These are phyloP conservation scores for Setomelanomma holmii DNA, from an alignment of 2,329 filamentous ascomycete species.

Conservation along the genomic window DNA sequence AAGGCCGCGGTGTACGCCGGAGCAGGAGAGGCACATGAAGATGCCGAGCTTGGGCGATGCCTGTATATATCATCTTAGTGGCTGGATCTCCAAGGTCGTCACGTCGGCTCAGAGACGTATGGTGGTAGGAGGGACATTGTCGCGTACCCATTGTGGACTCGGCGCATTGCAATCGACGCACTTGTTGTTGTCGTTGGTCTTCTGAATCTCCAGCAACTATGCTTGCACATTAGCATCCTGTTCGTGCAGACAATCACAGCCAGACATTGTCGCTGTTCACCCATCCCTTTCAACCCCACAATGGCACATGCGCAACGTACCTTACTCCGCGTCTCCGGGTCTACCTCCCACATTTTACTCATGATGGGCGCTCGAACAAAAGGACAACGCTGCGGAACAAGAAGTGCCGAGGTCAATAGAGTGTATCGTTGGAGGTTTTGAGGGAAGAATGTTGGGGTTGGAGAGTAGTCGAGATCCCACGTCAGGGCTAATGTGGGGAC, in stretches of 20 bases:
- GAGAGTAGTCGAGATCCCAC: conserved; percentile 21
- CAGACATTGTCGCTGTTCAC: too few species aligned
- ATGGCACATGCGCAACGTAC: conserved; percentile 56
- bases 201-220: conserved; percentile 91
- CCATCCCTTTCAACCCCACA: conserved; percentile 16
- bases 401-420: background rate
- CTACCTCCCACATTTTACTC: conserved; percentile 96
- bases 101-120: too few species aligned
- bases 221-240: too few species aligned
- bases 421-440: background rate
- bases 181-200: conserved; percentile 83
- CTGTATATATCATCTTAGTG: conserved; percentile 48
- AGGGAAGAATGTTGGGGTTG: conserved; percentile 5
- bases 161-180: conserved; percentile 97
- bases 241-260: too few species aligned
- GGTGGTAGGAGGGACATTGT: conserved; percentile 7
- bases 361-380: conserved; percentile 38
- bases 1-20: conserved; percentile 90
- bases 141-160: conserved; percentile 91
- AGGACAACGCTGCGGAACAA: background rate
- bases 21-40: conserved; percentile 97
- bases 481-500: conserved; percentile 21
- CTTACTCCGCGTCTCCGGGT: conserved; percentile 96
- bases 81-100: conserved; percentile 5
- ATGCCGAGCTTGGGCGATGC: conserved; percentile 94